A percentile compares a stretch with the other conserved stretches of the same genome.
These are phyloP conservation scores for Coemansia sp. DNA, from an alignment of 192 early-diverging fungal genomes.

Conservation along the genomic window DNA sequence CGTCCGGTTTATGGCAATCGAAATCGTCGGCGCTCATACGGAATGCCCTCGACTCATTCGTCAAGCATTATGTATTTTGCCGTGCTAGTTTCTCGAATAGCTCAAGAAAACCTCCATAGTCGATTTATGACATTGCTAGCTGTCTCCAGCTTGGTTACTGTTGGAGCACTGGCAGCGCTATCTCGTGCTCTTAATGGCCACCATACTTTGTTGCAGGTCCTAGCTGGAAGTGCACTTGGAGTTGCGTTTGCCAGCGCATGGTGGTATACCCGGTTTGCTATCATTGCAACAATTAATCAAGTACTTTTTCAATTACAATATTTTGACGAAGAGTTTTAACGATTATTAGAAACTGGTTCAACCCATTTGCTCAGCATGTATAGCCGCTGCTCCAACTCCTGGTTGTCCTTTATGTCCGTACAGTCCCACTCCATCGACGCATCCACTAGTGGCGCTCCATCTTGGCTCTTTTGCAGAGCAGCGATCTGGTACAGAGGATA, in stretches of 20 bases:
- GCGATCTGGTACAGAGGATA: conserved; percentile 52
- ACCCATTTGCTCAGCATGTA: conserved; percentile 54
- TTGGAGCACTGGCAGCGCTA: conserved; percentile 14
- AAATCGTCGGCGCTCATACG: conserved; percentile 17
- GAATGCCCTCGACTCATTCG: conserved; percentile 51
- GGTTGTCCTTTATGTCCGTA: conserved; percentile 51
- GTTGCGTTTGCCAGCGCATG: conserved; percentile 22
- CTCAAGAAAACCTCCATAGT: background rate
- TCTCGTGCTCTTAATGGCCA: conserved; percentile 40
- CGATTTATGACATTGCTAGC: background rate
- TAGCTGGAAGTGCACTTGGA: conserved; percentile 26
- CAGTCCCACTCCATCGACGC: conserved; percentile 51
- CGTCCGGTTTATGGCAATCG: conserved; percentile 10
- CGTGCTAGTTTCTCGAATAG: conserved; percentile 9
- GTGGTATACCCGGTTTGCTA: conserved; percentile 18
- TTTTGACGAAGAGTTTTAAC: conserved; percentile 11
- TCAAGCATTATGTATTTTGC: conserved; percentile 29
- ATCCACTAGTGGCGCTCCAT: conserved; percentile 23
- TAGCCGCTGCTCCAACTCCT: conserved; percentile 52
- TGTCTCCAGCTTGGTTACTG: conserved; percentile 5
- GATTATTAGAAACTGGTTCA: conserved; percentile 25
- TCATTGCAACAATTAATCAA: background rate
- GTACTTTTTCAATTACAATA: background rate
- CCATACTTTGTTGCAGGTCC: conserved; percentile 37
- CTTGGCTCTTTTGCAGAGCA: conserved; percentile 34